phyloP scores from a whole-genome alignment of 371 early-diverging fungal species.

The Actinomortierella wolfii region DNA sequence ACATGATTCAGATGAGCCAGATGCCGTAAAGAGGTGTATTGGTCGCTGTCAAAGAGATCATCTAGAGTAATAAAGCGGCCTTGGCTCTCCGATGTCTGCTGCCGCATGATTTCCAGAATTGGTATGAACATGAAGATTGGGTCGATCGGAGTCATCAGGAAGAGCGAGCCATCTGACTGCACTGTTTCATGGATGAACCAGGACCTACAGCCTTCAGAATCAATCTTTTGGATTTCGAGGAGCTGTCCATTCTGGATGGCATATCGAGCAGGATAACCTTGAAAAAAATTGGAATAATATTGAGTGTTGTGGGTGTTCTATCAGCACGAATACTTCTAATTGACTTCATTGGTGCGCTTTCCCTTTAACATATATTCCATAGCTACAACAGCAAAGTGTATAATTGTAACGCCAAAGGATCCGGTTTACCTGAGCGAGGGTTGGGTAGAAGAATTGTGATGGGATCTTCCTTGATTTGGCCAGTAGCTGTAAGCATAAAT shows the following conservation, averaged over 20 bases:
- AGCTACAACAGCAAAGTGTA: no score
- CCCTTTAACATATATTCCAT: no score
- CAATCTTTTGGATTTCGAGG: conserved; percentile 31
- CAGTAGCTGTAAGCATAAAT: no score
- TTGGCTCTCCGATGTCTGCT: conserved; percentile 10
- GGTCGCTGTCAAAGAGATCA: conserved; percentile 34
- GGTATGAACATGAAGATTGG: conserved; percentile 42
- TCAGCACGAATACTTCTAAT: no score
- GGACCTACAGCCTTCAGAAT: conserved; percentile 35
- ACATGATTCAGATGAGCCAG: conserved; percentile 16
- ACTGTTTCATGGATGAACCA: conserved; percentile 38
- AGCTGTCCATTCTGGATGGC: conserved; percentile 32
- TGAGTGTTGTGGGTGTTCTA: no score
- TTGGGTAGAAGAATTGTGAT: conserved; percentile 29
- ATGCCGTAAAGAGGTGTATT: conserved; percentile 33
- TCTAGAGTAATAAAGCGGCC: conserved; percentile 27
- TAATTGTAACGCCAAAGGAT: no score
- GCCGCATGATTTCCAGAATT: conserved; percentile 37
- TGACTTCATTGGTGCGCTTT: no score
- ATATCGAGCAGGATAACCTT: conserved; percentile 39
- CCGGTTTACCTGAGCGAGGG: conserved; percentile 44
- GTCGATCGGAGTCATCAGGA: conserved; percentile 33
- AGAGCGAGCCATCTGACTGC: conserved; percentile 43
- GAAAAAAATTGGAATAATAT: background rate
- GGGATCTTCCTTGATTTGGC: conserved; percentile 10